These are phyloP conservation scores for Kalmusia sp. DNA, from an alignment of 2,329 filamentous ascomycete genomes.

Conservation along the genomic window DNA sequence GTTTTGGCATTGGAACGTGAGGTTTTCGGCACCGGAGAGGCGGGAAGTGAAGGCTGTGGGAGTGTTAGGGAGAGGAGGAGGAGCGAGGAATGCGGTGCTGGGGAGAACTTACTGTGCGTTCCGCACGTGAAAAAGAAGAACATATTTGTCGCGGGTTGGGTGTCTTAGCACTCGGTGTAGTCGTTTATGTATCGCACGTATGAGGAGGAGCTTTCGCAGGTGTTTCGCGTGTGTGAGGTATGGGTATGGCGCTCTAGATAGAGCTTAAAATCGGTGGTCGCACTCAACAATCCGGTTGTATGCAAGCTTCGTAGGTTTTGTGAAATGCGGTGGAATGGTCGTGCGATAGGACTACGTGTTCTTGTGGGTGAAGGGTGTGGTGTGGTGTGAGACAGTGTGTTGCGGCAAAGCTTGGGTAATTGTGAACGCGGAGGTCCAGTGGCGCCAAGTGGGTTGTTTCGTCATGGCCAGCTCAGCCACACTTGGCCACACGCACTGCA, in stretches of 20 bases:
- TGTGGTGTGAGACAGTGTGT: neutral
- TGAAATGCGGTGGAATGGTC: neutral
- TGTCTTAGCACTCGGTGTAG: conserved; percentile 2
- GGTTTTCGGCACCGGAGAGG: conserved; percentile 56
- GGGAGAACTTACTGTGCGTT: conserved; percentile 51
- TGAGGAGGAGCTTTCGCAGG: neutral
- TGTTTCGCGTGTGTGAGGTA: neutral
- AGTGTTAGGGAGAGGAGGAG: conserved; percentile 6
- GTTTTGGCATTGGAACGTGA: conserved; percentile 60
- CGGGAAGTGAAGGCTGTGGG: conserved; percentile 53
- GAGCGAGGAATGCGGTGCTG: neutral
- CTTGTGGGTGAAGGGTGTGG: neutral
- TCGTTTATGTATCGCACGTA: neutral
- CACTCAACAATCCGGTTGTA: neutral
- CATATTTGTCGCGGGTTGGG: conserved; percentile 32
- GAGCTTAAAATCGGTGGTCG: neutral
- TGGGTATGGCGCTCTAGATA: neutral
- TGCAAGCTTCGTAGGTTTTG: neutral
- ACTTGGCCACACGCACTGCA: conserved; percentile 21
- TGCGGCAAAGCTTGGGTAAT: conserved; percentile 8
- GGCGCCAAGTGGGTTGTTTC: conserved; percentile 28
- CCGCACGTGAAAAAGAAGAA: conserved; percentile 61
- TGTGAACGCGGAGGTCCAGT: conserved; percentile 8
- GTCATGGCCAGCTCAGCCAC: conserved; percentile 36
- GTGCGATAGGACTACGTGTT: neutral